Conservation (phyloP, 2,329 filamentous ascomycete genomes). For the Colletotrichum paranaense region DNA sequence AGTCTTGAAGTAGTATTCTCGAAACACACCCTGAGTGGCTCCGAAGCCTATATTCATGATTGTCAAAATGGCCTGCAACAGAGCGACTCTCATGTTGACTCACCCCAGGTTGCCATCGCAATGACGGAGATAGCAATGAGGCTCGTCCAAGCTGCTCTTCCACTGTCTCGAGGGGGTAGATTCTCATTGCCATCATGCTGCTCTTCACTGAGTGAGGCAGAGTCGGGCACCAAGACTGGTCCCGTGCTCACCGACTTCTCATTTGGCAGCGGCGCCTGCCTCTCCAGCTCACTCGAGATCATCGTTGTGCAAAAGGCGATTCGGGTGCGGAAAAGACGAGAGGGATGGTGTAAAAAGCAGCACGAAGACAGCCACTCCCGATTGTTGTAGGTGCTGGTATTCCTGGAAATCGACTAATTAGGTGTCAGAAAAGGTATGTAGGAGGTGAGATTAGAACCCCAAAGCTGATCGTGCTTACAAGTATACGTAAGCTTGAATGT, state of each 20-base stretch:
- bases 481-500: neutral
- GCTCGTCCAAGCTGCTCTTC: conserved; percentile 2
- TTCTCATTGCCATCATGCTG: neutral
- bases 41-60: neutral
- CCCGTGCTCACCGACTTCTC: neutral
- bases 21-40: conserved; percentile 15
- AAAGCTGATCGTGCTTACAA: neutral
- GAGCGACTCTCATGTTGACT: neutral
- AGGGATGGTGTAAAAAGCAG: neutral
- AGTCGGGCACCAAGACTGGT: neutral
- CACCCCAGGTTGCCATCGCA: conserved; percentile 23
- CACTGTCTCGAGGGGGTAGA: conserved; percentile 1
- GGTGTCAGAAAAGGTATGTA: neutral
- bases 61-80: neutral
- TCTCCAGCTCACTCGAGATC: neutral
- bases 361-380: neutral
- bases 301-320: neutral
- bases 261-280: neutral
- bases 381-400: neutral
- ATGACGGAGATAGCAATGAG: conserved; percentile 12
- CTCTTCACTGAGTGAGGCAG: neutral
- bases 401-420: neutral
- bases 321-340: neutral
- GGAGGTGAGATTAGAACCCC: neutral
- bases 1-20: conserved; percentile 20